Evolutionary conservation across 768 basidiomycete genomes (phyloP).

Genomic region (Mycena belliarum): DNA sequence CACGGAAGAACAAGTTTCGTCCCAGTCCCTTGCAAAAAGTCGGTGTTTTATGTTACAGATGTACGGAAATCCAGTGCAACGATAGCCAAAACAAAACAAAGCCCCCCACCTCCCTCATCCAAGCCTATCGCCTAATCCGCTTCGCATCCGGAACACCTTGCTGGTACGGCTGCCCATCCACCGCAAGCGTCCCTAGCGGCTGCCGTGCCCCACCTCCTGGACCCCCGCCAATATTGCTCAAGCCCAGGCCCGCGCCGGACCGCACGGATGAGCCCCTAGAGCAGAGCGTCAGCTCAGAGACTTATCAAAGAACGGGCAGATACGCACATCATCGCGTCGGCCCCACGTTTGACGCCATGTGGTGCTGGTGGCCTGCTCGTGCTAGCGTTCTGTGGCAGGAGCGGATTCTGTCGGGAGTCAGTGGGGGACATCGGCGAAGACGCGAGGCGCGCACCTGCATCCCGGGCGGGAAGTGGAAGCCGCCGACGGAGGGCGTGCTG

Average conservation of each 20-base stretch:
- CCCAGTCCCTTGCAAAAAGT: no score
- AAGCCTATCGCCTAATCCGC: constrained; percentile 39
- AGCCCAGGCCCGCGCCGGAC: constrained; percentile 28
- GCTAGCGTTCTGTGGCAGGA: constrained; percentile 6
- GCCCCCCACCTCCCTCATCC: no score
- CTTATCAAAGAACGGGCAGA: not conserved
- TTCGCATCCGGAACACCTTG: constrained; percentile 41
- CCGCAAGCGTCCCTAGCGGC: constrained; percentile 20
- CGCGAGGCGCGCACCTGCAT: constrained; percentile 41
- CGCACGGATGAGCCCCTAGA: constrained; percentile 24
- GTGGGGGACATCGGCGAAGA: not conserved
- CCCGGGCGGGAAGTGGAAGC: constrained; percentile 51
- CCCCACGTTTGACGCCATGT: constrained; percentile 36
- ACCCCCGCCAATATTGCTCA: constrained; percentile 38
- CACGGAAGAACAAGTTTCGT: no score
- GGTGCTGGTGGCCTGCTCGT: constrained; percentile 11
- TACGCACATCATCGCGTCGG: constrained; percentile 30
- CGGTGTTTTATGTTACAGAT: no score
- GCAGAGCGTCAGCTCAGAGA: not conserved
- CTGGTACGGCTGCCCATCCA: constrained; percentile 35
- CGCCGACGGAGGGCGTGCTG: constrained; percentile 43
- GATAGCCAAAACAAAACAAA: no score
- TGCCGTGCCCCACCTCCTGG: constrained; percentile 7
- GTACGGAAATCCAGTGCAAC: no score
- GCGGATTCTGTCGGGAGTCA: constrained; percentile 6